Evolutionary conservation across 2,329 filamentous ascomycete genomes (phyloP).

Genomic region (Eutypella sp.): DNA sequence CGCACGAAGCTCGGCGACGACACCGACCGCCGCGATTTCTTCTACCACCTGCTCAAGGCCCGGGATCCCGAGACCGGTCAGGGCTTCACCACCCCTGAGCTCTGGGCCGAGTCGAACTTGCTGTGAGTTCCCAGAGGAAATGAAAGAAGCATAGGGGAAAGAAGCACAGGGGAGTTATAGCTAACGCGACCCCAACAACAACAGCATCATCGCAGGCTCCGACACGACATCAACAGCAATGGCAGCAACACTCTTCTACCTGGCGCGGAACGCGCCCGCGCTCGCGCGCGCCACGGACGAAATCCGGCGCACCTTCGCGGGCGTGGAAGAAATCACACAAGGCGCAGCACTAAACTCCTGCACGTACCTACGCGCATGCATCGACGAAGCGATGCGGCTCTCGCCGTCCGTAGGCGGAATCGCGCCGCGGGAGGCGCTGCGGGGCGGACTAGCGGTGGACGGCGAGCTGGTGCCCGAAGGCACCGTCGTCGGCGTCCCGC

Average conservation of each 20-base stretch:
- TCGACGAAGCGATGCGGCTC: conserved; percentile 62
- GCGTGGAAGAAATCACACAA: conserved; percentile 51
- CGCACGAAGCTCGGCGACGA: conserved; percentile 62
- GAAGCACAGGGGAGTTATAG: background rate
- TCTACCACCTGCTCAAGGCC: conserved; percentile 68
- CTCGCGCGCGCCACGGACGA: conserved; percentile 45
- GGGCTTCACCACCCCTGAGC: conserved; percentile 59
- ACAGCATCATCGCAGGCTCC: conserved; percentile 62
- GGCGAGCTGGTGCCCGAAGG: conserved; percentile 52
- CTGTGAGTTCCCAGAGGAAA: conserved; percentile 38
- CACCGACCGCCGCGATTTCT: conserved; percentile 67
- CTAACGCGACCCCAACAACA: background rate
- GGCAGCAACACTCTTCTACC: conserved; percentile 59
- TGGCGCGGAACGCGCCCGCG: conserved; percentile 46
- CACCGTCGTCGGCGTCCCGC: conserved; percentile 58
- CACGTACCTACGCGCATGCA: conserved; percentile 57
- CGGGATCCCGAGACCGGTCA: conserved; percentile 66
- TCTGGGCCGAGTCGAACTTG: conserved; percentile 67
- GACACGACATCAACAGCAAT: conserved; percentile 68
- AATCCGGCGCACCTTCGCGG: conserved; percentile 45
- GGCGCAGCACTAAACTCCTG: conserved; percentile 45
- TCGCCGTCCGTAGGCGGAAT: conserved; percentile 57
- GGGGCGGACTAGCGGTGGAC: conserved; percentile 50
- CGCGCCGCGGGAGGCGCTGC: conserved; percentile 53
- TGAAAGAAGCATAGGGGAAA: background rate